Conservation (phyloP, 176 grass and related monocot species). For the Avena atlantica region DNA sequence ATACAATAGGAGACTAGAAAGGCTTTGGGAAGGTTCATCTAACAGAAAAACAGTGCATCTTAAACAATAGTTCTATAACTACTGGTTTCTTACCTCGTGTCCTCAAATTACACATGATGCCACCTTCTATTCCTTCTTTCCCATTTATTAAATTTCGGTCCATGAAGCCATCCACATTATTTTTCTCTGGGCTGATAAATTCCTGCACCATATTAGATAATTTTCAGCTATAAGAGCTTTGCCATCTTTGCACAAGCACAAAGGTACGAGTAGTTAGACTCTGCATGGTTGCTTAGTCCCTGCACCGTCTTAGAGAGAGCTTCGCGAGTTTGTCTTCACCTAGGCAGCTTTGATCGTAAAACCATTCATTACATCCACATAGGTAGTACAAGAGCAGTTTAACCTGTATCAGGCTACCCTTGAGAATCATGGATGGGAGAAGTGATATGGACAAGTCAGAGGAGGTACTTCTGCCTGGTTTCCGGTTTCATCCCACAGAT, state of each 20-base stretch:
- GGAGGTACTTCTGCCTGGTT: constrained; percentile 67
- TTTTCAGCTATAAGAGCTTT: constrained; percentile 4
- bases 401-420: constrained; percentile 4
- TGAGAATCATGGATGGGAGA: constrained; percentile 50
- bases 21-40: constrained; percentile 14
- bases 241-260: constrained; percentile 25
- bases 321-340: constrained; percentile 7
- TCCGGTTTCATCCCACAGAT: constrained; percentile 77
- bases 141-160: not conserved
- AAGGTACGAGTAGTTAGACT: constrained; percentile 13
- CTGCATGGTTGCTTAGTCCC: not conserved
- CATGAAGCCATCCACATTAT: not conserved
- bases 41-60: not conserved
- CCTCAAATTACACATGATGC: constrained; percentile 6
- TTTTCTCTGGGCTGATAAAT: not conserved
- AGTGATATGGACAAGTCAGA: constrained; percentile 58
- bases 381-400: constrained; percentile 33
- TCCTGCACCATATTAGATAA: constrained; percentile 10
- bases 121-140: not conserved
- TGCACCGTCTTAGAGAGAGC: not conserved
- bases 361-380: constrained; percentile 40
- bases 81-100: constrained; percentile 18
- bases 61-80: constrained; percentile 27
- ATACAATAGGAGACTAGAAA: not conserved
- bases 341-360: constrained; percentile 19